Conservation (phyloP, 2,329 filamentous ascomycete species). For the Emmonsia crescens region DNA sequence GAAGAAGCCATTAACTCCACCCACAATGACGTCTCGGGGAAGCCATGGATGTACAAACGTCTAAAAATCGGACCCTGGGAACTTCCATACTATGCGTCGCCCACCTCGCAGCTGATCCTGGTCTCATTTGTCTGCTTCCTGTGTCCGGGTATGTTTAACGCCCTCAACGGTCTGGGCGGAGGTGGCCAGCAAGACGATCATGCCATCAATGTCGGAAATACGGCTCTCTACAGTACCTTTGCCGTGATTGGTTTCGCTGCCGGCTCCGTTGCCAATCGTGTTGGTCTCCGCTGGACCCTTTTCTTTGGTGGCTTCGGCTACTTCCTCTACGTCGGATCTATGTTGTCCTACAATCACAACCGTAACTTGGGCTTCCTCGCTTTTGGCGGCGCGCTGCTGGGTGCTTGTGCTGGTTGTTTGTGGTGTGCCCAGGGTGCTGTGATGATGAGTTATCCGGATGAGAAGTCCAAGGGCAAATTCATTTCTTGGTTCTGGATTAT, state of each 20-base stretch:
- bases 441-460: conserved; percentile 72
- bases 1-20: conserved; percentile 19
- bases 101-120: conserved; percentile 59
- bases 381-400: conserved; percentile 40
- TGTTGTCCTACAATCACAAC: conserved; percentile 42
- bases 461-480: conserved; percentile 73
- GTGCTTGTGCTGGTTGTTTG: conserved; percentile 39
- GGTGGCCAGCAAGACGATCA: conserved; percentile 48
- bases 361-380: conserved; percentile 39
- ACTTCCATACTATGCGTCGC: conserved; percentile 61
- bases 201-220: conserved; percentile 56
- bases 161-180: conserved; percentile 54
- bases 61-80: conserved; percentile 44
- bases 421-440: conserved; percentile 43
- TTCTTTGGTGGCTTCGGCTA: conserved; percentile 39
- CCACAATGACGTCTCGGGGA: conserved; percentile 19
- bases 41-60: conserved; percentile 57
- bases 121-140: conserved; percentile 61
- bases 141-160: conserved; percentile 64
- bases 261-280: conserved; percentile 39
- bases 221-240: conserved; percentile 63
- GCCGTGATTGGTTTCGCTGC: conserved; percentile 54
- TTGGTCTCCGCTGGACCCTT: conserved; percentile 34
- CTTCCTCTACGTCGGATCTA: conserved; percentile 39
- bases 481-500: conserved; percentile 93